A percentile compares a stretch with the other conserved stretches of the same genome.
phyloP scores from a whole-genome alignment of 768 basidiomycete genomes.

The Mycena rosella region DNA sequence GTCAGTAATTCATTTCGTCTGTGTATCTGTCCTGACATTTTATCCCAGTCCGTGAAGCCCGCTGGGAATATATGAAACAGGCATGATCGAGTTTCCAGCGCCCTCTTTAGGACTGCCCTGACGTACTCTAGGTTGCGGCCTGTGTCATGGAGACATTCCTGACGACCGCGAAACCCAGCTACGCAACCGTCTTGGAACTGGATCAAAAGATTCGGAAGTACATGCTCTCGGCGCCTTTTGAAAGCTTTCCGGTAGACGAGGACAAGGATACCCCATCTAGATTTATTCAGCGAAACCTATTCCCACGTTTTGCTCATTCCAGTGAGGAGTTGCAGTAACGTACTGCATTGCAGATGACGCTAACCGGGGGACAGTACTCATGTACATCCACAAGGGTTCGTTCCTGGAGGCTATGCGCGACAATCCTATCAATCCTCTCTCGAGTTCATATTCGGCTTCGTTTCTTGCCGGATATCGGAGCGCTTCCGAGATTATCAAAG shows the following conservation, averaged over 20 bases:
- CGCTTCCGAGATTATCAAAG: constrained; percentile 58
- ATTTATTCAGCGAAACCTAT: constrained; percentile 46
- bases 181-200: constrained; percentile 56
- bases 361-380: constrained; percentile 48
- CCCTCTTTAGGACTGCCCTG: background rate
- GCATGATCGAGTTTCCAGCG: background rate
- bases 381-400: constrained; percentile 60
- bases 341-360: background rate
- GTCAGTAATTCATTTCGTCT: constrained; percentile 36
- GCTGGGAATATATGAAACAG: constrained; percentile 39
- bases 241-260: constrained; percentile 39
- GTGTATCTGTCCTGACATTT: background rate
- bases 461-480: constrained; percentile 61
- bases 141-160: constrained; percentile 54
- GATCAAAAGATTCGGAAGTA: constrained; percentile 52
- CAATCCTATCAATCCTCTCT: constrained; percentile 57
- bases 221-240: constrained; percentile 15
- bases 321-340: constrained; percentile 34
- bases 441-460: constrained; percentile 60
- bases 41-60: constrained; percentile 17
- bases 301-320: constrained; percentile 46
- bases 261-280: constrained; percentile 47
- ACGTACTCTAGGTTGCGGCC: constrained; percentile 43
- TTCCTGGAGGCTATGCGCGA: constrained; percentile 60
- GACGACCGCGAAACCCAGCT: constrained; percentile 52